phyloP scores from a whole-genome alignment of 768 basidiomycete genomes.

The Rhodosporidiobolus odoratus region DNA sequence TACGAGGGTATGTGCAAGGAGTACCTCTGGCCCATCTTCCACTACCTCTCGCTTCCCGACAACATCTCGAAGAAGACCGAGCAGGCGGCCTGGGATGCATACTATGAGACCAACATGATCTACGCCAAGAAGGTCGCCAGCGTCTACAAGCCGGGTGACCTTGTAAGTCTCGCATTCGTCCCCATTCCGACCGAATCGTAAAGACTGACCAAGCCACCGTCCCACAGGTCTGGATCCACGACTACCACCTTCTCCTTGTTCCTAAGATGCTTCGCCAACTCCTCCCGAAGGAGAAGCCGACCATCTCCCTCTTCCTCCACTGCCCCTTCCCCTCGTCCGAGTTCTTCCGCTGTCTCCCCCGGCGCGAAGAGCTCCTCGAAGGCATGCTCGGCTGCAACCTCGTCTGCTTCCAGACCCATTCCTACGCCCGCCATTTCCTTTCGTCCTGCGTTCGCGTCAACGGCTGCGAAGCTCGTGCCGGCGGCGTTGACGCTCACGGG shows the following conservation, averaged over 20 bases:
- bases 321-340: conserved; percentile 97
- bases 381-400: conserved; percentile 97
- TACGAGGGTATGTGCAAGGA: conserved; percentile 88
- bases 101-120: conserved; percentile 73
- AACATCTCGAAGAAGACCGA: conserved; percentile 80
- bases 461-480: conserved; percentile 72
- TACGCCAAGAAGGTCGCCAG: conserved; percentile 77
- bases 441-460: conserved; percentile 94
- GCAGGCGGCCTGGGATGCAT: conserved; percentile 64
- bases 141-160: conserved; percentile 79
- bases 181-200: conserved; percentile 52
- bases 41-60: conserved; percentile 97
- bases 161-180: conserved; percentile 77
- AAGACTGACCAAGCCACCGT: background rate
- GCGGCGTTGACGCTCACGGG: conserved; percentile 72
- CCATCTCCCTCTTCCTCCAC: conserved; percentile 84
- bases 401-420: conserved; percentile 96
- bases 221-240: conserved; percentile 54
- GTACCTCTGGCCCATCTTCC: conserved; percentile 89
- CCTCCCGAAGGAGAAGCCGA: conserved; percentile 56
- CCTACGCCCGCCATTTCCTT: conserved; percentile 88
- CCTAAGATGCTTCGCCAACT: conserved; percentile 74
- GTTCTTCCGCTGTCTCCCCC: conserved; percentile 86
- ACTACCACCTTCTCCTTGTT: conserved; percentile 90
- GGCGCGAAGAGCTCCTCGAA: conserved; percentile 87